Evolutionary conservation across 2,329 filamentous ascomycete genomes (phyloP).

Genomic region (Cryphonectria nitschkei): DNA sequence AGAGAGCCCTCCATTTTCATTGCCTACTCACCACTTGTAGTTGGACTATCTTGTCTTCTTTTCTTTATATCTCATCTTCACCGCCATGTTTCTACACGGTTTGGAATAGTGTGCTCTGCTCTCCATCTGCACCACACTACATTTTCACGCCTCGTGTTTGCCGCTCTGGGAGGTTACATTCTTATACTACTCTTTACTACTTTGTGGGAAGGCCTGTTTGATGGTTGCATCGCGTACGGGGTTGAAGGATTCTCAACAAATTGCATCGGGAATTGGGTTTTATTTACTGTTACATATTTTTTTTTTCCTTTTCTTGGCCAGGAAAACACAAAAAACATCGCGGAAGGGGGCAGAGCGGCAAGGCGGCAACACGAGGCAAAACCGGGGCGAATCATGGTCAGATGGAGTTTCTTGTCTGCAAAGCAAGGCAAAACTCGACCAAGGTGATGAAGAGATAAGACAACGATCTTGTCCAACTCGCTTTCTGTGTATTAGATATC

Average conservation of each 20-base stretch:
- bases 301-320: conserved; percentile 35
- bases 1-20: conserved; percentile 34
- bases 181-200: conserved; percentile 29
- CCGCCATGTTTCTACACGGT: conserved; percentile 6
- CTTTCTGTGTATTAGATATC: conserved; percentile 68
- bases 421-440: background rate
- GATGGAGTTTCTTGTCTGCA: conserved; percentile 36
- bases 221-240: conserved; percentile 29
- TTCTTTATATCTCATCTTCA: conserved; percentile 24
- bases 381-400: conserved; percentile 27
- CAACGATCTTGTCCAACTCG: conserved; percentile 53
- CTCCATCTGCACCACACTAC: conserved; percentile 33
- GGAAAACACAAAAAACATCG: conserved; percentile 36
- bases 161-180: conserved; percentile 30
- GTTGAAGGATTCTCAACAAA: conserved; percentile 25
- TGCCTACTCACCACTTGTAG: conserved; percentile 61
- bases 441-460: conserved; percentile 24
- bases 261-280: conserved; percentile 30
- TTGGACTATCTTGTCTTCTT: conserved; percentile 47
- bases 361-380: conserved; percentile 30
- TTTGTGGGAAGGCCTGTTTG: conserved; percentile 28
- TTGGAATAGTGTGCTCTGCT: conserved; percentile 26
- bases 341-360: conserved; percentile 32
- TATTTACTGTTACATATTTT: conserved; percentile 37
- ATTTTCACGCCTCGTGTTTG: conserved; percentile 30